These are phyloP conservation scores for Acanthamoeba royreba DNA, from an alignment of 208 protist species.

Conservation along the genomic window DNA sequence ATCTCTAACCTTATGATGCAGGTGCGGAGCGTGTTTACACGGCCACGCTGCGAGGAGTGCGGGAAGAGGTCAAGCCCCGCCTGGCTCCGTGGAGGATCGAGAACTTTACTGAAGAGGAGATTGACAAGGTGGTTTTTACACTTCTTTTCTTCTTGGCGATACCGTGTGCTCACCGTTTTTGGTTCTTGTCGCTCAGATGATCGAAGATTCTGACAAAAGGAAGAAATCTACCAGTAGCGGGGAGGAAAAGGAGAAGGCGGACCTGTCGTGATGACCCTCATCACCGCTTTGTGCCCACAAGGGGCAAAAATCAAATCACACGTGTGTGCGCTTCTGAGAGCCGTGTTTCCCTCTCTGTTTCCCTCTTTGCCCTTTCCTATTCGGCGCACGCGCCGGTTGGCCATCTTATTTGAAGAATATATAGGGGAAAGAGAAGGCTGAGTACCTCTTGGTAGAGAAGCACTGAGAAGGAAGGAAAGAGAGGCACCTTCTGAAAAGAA, in stretches of 20 bases:
- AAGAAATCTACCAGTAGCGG: not conserved
- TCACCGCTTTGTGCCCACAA: too few relatives aligned
- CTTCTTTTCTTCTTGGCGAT: not conserved
- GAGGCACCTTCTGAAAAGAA: too few relatives aligned
- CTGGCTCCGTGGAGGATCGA: not conserved
- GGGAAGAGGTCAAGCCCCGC: not conserved
- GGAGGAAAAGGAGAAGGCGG: not conserved
- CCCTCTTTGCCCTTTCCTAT: too few relatives aligned
- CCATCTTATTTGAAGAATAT: too few relatives aligned
- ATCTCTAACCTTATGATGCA: not conserved
- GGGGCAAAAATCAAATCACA: too few relatives aligned
- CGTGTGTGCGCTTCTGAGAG: too few relatives aligned
- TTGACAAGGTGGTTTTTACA: not conserved
- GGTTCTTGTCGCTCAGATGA: not conserved
- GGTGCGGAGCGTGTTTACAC: not conserved
- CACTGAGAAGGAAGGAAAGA: too few relatives aligned
- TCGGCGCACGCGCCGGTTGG: too few relatives aligned
- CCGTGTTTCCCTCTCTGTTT: too few relatives aligned
- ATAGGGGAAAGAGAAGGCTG: too few relatives aligned
- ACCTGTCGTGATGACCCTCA: not conserved
- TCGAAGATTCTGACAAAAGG: not conserved
- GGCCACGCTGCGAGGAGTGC: not conserved
- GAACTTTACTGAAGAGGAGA: not conserved
- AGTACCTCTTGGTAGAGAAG: too few relatives aligned
- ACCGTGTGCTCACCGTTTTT: not conserved